Conservation (phyloP, 305 asterid genomes). For the Rubia balearica region DNA sequence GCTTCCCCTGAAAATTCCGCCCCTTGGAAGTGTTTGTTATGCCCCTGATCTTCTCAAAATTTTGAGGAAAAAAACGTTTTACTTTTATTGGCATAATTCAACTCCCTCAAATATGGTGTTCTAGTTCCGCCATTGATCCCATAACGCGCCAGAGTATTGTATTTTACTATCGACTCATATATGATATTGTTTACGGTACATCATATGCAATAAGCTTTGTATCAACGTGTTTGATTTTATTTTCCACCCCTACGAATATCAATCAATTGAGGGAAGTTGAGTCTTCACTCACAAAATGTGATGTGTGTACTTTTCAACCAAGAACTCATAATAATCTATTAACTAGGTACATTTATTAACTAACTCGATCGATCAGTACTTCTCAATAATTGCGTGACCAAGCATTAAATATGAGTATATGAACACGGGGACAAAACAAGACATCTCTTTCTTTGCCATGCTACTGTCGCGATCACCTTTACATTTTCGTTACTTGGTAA, state of each 20-base stretch:
- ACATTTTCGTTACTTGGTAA: background rate
- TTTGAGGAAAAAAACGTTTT: no score
- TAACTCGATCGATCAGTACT: slow-evolving; percentile 5
- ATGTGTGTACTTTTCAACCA: background rate
- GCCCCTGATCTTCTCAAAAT: no score
- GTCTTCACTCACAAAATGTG: background rate
- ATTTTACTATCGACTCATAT: no score
- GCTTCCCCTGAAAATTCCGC: no score
- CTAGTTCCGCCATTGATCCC: no score
- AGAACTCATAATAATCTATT: background rate
- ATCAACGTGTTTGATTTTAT: background rate
- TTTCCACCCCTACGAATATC: background rate
- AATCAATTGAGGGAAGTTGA: background rate
- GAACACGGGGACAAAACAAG: slow-evolving; percentile 3
- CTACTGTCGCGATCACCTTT: slow-evolving; percentile 7
- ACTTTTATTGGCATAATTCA: no score
- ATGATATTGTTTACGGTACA: no score
- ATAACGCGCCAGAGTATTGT: no score
- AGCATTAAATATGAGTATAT: background rate
- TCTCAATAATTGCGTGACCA: slow-evolving; percentile 3
- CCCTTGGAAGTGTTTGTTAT: no score
- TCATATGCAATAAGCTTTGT: no score
- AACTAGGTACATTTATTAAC: slow-evolving; percentile 1
- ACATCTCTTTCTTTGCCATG: slow-evolving; percentile 19
- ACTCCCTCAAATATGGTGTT: no score